Percentiles rank a stretch among this genome's conserved stretches.
Evolutionary conservation across 1,284 basidiomycete genomes (phyloP).

Genomic region (Erythrobasidium hasegawianum): DNA sequence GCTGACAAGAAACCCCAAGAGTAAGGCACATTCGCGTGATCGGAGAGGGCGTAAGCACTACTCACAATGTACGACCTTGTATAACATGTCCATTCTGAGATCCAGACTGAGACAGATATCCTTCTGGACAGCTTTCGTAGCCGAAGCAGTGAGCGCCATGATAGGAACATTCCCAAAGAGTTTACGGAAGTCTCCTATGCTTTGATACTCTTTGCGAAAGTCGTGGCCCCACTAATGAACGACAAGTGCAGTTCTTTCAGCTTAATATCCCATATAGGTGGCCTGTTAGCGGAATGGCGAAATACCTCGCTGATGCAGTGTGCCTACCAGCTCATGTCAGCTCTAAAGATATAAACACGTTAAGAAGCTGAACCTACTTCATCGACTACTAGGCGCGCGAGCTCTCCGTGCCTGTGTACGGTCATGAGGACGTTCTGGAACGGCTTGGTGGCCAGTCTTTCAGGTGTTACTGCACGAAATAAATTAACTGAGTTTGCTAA

Average conservation of each 20-base stretch:
- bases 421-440: conserved; percentile 57
- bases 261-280: background rate
- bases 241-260: background rate
- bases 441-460: conserved; percentile 61
- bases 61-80: conserved; percentile 60
- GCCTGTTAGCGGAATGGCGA: background rate
- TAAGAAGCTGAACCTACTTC: conserved; percentile 62
- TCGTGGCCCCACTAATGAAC: conserved; percentile 15
- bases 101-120: conserved; percentile 66
- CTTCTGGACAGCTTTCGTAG: conserved; percentile 62
- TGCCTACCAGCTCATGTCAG: conserved; percentile 17
- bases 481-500: background rate
- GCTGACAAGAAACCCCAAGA: background rate
- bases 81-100: conserved; percentile 59
- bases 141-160: conserved; percentile 76
- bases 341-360: no score
- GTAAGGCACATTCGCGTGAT: background rate
- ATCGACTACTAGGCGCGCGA: conserved; percentile 71
- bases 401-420: conserved; percentile 57
- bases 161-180: conserved; percentile 69
- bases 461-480: conserved; percentile 61
- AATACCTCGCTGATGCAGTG: conserved; percentile 23
- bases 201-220: conserved; percentile 58
- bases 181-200: conserved; percentile 65
- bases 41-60: background rate